phyloP scores from a whole-genome alignment of 805 yeast species.

The Clavispora phyllophila region DNA sequence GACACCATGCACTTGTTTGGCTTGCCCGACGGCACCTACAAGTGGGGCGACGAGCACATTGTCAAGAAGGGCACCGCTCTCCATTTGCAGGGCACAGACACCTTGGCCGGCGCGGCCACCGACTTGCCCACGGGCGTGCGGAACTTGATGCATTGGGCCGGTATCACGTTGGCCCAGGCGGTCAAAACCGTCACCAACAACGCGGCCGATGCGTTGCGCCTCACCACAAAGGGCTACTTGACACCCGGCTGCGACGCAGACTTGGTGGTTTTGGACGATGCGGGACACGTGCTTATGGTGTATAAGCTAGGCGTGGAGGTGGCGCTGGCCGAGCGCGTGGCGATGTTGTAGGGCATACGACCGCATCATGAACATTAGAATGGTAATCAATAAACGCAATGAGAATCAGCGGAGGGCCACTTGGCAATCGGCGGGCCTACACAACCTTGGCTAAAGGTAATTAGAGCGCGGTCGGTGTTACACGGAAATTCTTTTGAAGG shows the following conservation, averaged over 20 bases:
- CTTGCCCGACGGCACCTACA: slow-evolving; percentile 50
- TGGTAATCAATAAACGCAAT: too few species aligned
- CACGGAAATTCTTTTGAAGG: too few species aligned
- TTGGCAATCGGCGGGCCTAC: too few species aligned
- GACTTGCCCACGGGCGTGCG: slow-evolving; percentile 46
- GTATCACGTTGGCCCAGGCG: slow-evolving; percentile 46
- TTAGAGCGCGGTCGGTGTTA: too few species aligned
- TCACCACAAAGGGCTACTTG: slow-evolving; percentile 46
- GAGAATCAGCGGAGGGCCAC: too few species aligned
- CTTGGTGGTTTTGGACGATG: slow-evolving; percentile 40
- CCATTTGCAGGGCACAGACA: slow-evolving; percentile 47
- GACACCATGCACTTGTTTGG: slow-evolving; percentile 59
- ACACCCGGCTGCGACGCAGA: slow-evolving; percentile 54
- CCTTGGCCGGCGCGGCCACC: slow-evolving; percentile 61
- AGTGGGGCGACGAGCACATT: slow-evolving; percentile 46
- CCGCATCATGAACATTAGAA: too few species aligned
- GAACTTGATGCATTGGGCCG: slow-evolving; percentile 48
- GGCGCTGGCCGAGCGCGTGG: slow-evolving; percentile 1
- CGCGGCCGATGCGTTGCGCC: slow-evolving; percentile 46
- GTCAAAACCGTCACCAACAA: slow-evolving; percentile 51
- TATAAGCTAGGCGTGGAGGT: slow-evolving; percentile 42
- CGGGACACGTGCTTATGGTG: slow-evolving; percentile 44
- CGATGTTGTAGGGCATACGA: slow-evolving; percentile 1
- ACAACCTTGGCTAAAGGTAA: too few species aligned
- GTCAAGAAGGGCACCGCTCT: slow-evolving; percentile 44